These are phyloP conservation scores for Solanum lycopersicoides DNA, from an alignment of 257 asterid species.

Conservation along the genomic window DNA sequence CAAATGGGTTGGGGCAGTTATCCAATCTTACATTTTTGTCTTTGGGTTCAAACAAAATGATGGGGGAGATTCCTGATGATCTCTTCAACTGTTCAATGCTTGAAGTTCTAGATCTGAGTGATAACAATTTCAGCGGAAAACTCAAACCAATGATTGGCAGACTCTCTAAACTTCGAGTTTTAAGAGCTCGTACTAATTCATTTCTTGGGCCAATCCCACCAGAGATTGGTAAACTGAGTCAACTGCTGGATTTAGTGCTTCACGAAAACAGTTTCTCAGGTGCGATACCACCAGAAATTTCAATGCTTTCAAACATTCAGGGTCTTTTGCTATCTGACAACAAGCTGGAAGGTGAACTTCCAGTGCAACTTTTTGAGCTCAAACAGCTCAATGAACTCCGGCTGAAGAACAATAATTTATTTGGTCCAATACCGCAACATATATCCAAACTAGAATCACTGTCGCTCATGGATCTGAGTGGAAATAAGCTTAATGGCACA, in stretches of 20 bases:
- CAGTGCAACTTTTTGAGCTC: constrained; percentile 43
- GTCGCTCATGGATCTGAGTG: constrained; percentile 48
- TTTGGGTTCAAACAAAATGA: constrained; percentile 34
- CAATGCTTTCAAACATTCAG: constrained; percentile 48
- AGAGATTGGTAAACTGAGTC: constrained; percentile 51
- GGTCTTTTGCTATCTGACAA: constrained; percentile 43
- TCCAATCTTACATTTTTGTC: constrained; percentile 38
- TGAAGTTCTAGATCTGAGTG: constrained; percentile 25
- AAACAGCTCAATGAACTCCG: constrained; percentile 38
- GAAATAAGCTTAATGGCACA: constrained; percentile 62
- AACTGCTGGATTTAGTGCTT: constrained; percentile 32
- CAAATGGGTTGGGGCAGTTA: constrained; percentile 37
- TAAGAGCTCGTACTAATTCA: constrained; percentile 21
- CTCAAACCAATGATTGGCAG: constrained; percentile 38
- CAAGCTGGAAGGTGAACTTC: constrained; percentile 45
- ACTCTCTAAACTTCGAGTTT: constrained; percentile 28
- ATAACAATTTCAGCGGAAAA: constrained; percentile 30
- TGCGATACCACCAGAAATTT: constrained; percentile 38
- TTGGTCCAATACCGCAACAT: constrained; percentile 45
- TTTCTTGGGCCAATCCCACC: constrained; percentile 49
- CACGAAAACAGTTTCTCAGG: constrained; percentile 50
- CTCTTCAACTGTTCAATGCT: constrained; percentile 50
- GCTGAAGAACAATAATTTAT: constrained; percentile 35
- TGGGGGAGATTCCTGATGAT: constrained; percentile 54
- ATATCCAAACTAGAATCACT: constrained; percentile 38